Base-by-base conservation (phyloP, 768 basidiomycete species). In the Hysterangium stoloniferum region DNA sequence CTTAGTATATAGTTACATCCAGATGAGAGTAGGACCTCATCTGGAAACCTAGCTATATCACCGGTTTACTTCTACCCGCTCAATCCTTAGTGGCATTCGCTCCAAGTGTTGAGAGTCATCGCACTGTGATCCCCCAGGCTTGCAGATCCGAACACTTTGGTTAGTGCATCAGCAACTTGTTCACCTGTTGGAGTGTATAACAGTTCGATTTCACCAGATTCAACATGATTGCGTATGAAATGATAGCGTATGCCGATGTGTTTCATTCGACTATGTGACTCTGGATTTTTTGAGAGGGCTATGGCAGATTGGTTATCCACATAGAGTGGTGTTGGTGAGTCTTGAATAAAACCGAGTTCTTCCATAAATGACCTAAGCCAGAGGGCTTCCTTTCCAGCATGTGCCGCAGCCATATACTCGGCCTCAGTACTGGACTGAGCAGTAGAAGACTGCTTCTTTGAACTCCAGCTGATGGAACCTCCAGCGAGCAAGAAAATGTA, bases 391-490 rank as follows among this genome's bases (percentile, higher is more conserved):
- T 41, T 32, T 19, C 53, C 43, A 12, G 59, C 57, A 43, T 62
- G 56, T 1, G 55, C 48, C 28, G 55, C 33, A 6, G 60, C 64
- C 11, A 71, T 61, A 50, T 68, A 71, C 54, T 72, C 64, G 4
- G 64, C 61, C 51, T 71, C 65, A 5, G 66, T 64, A 1, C 62
- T 69, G 2, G 65, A 70, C 1, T 61, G 47, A 4, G 68, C 58
- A 22, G 66, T 54, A 15, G 61, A 54, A 3, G 62, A 40, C 55
- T 73, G 67, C 9, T 57, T 29, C 42, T 65, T 63, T 11, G 66
- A 61, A 7, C 53, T 54, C 71, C 69, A 71, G 2, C 57, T 56
- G 28, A 71, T 57, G 1, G 58, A 52, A 0, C 59, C 60, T 0
- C 61, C 57, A 33, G 54, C 58, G 22, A 64, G 31, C 12, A 59